Conservation (phyloP, 495 filamentous ascomycete genomes). For the Neurospora sp. region DNA sequence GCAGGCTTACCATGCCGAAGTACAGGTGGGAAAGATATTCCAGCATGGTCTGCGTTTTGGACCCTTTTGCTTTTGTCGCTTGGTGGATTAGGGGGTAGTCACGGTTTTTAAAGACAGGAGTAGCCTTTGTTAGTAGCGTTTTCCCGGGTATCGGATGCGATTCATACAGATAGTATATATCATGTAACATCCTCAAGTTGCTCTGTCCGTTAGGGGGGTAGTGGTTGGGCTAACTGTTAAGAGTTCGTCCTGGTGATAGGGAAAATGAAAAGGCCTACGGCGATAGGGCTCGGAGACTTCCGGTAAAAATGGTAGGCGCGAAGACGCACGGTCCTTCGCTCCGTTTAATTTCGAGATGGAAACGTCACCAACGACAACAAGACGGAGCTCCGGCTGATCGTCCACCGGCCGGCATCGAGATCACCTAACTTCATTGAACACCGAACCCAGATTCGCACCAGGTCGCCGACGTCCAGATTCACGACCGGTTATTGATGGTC, state of each 20-base stretch:
- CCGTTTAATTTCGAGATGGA: not conserved
- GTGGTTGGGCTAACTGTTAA: not conserved
- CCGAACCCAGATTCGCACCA: not conserved
- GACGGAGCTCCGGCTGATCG: not conserved
- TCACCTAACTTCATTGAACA: not conserved
- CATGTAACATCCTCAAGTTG: not conserved
- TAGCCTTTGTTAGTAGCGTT: not conserved
- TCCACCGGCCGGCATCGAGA: not conserved
- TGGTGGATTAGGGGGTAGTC: not conserved
- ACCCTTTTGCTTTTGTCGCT: not conserved
- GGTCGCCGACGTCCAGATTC: not conserved
- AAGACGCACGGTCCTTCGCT: not conserved
- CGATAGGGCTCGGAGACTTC: not conserved
- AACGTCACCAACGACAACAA: not conserved
- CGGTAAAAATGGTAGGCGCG: not conserved
- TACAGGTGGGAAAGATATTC: not conserved
- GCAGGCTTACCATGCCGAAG: not conserved
- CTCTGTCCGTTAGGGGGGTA: not conserved
- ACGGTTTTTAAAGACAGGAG: not conserved
- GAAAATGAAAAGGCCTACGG: not conserved
- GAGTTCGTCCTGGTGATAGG: not conserved
- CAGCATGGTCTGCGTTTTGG: not conserved
- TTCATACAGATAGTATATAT: not conserved
- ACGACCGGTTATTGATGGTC: not conserved
- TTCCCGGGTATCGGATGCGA: not conserved